Percentiles rank a stretch among this genome's conserved stretches.
Conservation (phyloP, 1,139 yeast species). For the Suhomyces yuchorum region DNA sequence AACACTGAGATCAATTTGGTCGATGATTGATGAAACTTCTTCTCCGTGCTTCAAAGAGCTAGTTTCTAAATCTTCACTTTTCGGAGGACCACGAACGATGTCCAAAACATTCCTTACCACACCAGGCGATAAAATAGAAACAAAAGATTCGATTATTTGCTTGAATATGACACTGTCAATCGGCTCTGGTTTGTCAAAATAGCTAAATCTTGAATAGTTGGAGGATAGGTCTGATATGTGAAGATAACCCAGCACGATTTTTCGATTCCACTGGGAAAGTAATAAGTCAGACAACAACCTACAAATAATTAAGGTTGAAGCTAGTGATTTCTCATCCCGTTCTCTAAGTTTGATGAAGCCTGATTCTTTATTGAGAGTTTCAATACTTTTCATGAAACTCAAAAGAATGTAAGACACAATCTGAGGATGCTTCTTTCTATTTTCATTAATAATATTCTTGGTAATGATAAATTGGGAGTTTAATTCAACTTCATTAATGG, state of each 20-base stretch:
- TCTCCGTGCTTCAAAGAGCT: conserved; percentile 4
- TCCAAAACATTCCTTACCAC: conserved; percentile 18
- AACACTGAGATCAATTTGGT: conserved; percentile 49
- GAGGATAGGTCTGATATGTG: conserved; percentile 16
- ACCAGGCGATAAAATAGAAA: conserved; percentile 17
- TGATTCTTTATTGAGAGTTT: conserved; percentile 33
- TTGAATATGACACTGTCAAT: conserved; percentile 10
- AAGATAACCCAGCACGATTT: conserved; percentile 8
- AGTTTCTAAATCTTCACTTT: conserved; percentile 5
- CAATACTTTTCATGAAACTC: conserved; percentile 29
- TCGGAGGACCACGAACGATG: conserved; percentile 14
- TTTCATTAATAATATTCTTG: conserved; percentile 32
- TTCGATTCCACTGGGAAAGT: conserved; percentile 32
- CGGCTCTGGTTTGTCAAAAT: conserved; percentile 18
- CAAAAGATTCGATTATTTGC: conserved; percentile 16
- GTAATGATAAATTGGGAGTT: conserved; percentile 43
- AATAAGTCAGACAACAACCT: conserved; percentile 36
- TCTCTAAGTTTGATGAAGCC: conserved; percentile 29
- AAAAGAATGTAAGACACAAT: conserved; percentile 27
- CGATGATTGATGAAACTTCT: conserved; percentile 9
- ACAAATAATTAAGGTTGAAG: conserved; percentile 38
- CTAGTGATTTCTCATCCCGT: conserved; percentile 35
- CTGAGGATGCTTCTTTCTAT: conserved; percentile 19
- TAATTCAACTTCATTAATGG: conserved; percentile 47
- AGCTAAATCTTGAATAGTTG: conserved; percentile 20